These are phyloP conservation scores for Pseudocercospora pini-densiflorae DNA, from an alignment of 2,329 filamentous ascomycete genomes.

Conservation along the genomic window DNA sequence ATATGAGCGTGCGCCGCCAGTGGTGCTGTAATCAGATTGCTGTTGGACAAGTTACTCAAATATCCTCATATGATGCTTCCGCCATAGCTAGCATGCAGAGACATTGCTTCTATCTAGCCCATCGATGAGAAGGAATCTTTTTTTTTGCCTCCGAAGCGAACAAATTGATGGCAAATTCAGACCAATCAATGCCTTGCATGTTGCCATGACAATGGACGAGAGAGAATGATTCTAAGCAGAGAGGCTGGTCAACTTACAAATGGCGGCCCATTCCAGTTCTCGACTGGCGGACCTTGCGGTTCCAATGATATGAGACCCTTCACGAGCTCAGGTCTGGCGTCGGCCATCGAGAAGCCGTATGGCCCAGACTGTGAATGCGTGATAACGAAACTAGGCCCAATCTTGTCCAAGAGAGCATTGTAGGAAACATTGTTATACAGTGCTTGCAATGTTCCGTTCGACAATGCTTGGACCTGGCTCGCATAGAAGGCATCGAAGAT, in stretches of 20 bases:
- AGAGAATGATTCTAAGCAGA: too few species aligned
- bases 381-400: conserved; percentile 52
- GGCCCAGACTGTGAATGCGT: conserved; percentile 57
- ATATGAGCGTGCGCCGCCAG: conserved; percentile 33
- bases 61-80: background rate
- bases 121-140: background rate
- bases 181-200: background rate
- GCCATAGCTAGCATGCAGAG: background rate
- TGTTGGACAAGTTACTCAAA: background rate
- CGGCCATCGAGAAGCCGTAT: conserved; percentile 54
- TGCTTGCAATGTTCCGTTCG: conserved; percentile 40
- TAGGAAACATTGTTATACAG: conserved; percentile 21
- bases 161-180: background rate
- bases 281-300: conserved; percentile 58
- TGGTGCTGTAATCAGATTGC: conserved; percentile 9
- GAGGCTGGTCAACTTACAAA: background rate
- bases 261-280: conserved; percentile 29
- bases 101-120: background rate
- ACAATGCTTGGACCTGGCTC: conserved; percentile 47
- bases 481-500: conserved; percentile 57
- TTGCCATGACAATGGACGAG: background rate
- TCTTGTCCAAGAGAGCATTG: conserved; percentile 47
- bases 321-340: conserved; percentile 54
- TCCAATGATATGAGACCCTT: conserved; percentile 58
- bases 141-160: background rate